Evolutionary conservation across 305 asterid species (phyloP).

Genomic region (Fraxinus albicans): DNA sequence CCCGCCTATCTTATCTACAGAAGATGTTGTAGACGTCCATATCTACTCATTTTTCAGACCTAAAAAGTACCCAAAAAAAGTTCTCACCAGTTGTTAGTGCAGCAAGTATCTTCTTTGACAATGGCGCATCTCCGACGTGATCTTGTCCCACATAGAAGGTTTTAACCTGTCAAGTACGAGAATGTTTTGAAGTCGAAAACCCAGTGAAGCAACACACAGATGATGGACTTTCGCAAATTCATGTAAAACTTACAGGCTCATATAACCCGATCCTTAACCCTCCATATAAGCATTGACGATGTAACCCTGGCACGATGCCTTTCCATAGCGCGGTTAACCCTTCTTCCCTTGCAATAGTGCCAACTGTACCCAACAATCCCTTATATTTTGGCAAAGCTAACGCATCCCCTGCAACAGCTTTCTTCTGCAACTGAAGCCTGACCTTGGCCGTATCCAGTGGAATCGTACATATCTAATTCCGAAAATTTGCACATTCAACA

Average conservation of each 20-base stretch:
- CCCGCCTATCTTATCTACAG: background rate
- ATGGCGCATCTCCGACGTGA: conserved; percentile 90
- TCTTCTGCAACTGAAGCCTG: conserved; percentile 89
- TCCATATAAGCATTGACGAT: conserved; percentile 83
- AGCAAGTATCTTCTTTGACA: conserved; percentile 82
- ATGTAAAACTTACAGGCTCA: conserved; percentile 65
- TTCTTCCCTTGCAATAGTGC: conserved; percentile 90
- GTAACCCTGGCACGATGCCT: conserved; percentile 91
- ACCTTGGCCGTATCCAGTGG: conserved; percentile 97
- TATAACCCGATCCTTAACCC: conserved; percentile 88
- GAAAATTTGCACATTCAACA: conserved; percentile 8
- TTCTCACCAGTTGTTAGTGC: conserved; percentile 87
- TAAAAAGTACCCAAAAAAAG: background rate
- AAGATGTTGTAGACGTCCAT: background rate
- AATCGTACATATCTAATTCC: conserved; percentile 56
- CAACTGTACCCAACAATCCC: conserved; percentile 87
- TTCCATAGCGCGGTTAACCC: conserved; percentile 78
- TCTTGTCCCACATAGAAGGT: conserved; percentile 78
- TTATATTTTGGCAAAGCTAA: conserved; percentile 65
- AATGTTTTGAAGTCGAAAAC: conserved; percentile 3
- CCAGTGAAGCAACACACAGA: conserved; percentile 3
- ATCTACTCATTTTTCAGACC: background rate
- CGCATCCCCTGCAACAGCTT: conserved; percentile 63
- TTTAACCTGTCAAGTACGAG: conserved; percentile 46
- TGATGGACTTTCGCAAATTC: background rate